Evolutionary conservation across 2,329 filamentous ascomycete species (phyloP).

Genomic region (Macrophomina phaseolina): DNA sequence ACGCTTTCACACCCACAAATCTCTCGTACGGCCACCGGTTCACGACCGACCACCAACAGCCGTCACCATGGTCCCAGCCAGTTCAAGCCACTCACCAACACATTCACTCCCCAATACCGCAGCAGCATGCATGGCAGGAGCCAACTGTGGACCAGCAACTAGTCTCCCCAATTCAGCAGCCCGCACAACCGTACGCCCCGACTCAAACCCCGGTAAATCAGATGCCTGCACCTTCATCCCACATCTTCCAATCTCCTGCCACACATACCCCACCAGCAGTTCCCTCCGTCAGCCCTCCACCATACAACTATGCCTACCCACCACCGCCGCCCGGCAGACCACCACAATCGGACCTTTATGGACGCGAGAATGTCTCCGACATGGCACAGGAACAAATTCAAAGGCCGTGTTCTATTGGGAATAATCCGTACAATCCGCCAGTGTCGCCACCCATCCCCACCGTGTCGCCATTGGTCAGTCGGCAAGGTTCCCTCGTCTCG

Average conservation of each 20-base stretch:
- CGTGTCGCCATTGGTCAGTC: slow-evolving; percentile 8
- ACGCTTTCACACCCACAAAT: background rate
- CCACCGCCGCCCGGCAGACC: background rate
- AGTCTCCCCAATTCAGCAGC: background rate
- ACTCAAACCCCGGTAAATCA: slow-evolving; percentile 3
- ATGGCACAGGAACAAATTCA: background rate
- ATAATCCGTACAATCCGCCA: slow-evolving; percentile 2
- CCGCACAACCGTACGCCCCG: background rate
- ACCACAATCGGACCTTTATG: background rate
- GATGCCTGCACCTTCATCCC: background rate
- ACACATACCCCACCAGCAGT: background rate
- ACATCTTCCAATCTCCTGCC: background rate
- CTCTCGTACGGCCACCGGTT: background rate
- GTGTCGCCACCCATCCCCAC: background rate
- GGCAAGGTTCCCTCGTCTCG: background rate
- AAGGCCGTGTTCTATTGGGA: background rate
- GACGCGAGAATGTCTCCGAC: background rate
- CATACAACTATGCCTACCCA: background rate
- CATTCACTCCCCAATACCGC: background rate
- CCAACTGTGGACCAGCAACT: background rate
- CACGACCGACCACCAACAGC: background rate
- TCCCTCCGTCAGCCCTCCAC: slow-evolving; percentile 11
- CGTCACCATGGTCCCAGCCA: background rate
- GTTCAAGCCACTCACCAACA: background rate
- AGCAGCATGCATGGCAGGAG: background rate